A percentile compares a stretch with the other conserved stretches of the same genome.
These are phyloP conservation scores for Phytophthora vignae DNA, from an alignment of 352 stramenopile species.

Conservation along the genomic window DNA sequence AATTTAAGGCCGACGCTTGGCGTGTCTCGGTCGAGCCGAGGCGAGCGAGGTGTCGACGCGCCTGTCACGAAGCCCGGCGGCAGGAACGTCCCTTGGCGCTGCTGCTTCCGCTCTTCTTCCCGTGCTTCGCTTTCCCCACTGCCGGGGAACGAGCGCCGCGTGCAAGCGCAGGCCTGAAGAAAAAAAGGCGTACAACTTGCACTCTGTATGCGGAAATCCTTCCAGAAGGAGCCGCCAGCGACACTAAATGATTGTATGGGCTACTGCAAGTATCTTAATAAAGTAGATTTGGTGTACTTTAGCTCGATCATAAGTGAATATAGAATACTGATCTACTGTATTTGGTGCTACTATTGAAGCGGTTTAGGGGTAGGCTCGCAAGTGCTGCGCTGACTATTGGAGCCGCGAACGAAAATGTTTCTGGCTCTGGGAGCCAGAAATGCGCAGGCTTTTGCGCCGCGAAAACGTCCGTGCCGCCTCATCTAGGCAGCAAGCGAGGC, in stretches of 20 bases:
- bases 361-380: no score
- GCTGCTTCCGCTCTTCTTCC: constrained; percentile 39
- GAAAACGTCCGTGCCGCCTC: not conserved
- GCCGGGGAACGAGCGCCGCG: constrained; percentile 1
- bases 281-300: no score
- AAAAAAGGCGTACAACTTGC: constrained; percentile 22
- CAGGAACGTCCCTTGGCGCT: constrained; percentile 4
- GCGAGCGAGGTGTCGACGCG: constrained; percentile 29
- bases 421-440: not conserved
- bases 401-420: not conserved
- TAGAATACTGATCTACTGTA: no score
- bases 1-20: constrained; percentile 29
- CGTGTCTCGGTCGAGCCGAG: constrained; percentile 15
- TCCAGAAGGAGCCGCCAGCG: constrained; percentile 18
- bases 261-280: constrained; percentile 2
- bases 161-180: constrained; percentile 1
- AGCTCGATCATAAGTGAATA: no score
- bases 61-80: constrained; percentile 15
- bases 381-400: not conserved
- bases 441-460: not conserved
- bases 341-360: no score
- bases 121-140: constrained; percentile 39
- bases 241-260: constrained; percentile 9
- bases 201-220: constrained; percentile 27
- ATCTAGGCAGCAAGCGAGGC: not conserved